phyloP scores from a whole-genome alignment of 116 monocot genomes.

The Cymodocea nodosa region DNA sequence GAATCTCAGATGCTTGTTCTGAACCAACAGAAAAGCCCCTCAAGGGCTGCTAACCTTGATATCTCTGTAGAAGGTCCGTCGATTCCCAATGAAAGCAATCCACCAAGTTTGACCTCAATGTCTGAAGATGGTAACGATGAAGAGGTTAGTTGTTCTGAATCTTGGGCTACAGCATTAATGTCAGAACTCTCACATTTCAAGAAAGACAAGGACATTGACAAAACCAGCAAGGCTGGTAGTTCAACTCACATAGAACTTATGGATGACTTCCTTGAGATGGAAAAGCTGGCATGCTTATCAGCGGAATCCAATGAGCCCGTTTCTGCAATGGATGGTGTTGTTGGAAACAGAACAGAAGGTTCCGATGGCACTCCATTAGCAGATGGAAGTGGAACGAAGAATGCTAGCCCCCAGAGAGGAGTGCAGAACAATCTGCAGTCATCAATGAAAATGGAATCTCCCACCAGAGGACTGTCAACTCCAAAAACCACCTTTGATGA shows the following conservation, averaged over 20 bases:
- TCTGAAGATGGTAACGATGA: constrained; percentile 73
- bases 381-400: constrained; percentile 14
- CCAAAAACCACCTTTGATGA: constrained; percentile 6
- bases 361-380: constrained; percentile 2
- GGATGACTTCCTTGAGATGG: constrained; percentile 89
- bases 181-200: constrained; percentile 53
- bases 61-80: constrained; percentile 20
- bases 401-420: constrained; percentile 12
- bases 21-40: constrained; percentile 34
- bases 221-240: constrained; percentile 19
- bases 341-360: constrained; percentile 10
- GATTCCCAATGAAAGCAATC: constrained; percentile 32
- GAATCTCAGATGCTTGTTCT: constrained; percentile 31
- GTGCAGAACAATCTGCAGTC: constrained; percentile 8
- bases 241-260: constrained; percentile 48
- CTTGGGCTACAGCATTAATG: constrained; percentile 39
- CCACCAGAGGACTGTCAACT: constrained; percentile 2
- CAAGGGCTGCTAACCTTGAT: constrained; percentile 20
- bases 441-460: constrained; percentile 1
- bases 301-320: constrained; percentile 18
- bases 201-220: constrained; percentile 33
- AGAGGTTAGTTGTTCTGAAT: constrained; percentile 41
- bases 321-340: constrained; percentile 11
- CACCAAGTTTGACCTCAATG: constrained; percentile 46
- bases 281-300: constrained; percentile 47